phyloP scores from a whole-genome alignment of 2,329 filamentous ascomycete genomes.

The Arachnomyces sp. region DNA sequence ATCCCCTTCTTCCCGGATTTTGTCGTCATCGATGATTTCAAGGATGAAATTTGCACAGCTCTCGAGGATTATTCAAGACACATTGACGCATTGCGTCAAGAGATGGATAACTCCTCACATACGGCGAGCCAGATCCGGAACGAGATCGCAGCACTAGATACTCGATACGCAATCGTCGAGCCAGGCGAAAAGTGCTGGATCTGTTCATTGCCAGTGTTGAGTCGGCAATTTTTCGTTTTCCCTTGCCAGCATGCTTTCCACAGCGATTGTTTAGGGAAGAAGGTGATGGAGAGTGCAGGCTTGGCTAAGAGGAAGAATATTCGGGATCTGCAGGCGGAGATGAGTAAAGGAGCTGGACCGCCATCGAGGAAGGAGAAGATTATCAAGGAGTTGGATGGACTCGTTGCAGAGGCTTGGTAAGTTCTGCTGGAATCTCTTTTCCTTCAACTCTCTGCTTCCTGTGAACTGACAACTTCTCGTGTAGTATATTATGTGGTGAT shows the following conservation, averaged over 20 bases:
- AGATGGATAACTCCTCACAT: slow-evolving; percentile 90
- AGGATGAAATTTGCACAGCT: slow-evolving; percentile 91
- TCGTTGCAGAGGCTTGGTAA: slow-evolving; percentile 85
- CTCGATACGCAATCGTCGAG: slow-evolving; percentile 91
- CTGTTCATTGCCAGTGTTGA: slow-evolving; percentile 77
- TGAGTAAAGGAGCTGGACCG: slow-evolving; percentile 65
- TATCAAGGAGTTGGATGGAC: slow-evolving; percentile 79
- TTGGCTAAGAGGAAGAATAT: slow-evolving; percentile 71
- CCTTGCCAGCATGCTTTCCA: slow-evolving; percentile 98
- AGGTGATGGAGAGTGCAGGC: slow-evolving; percentile 75
- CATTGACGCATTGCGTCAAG: slow-evolving; percentile 78
- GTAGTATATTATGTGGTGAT: slow-evolving; percentile 85
- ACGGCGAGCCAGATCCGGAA: slow-evolving; percentile 86
- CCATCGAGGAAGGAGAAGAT: slow-evolving; percentile 71
- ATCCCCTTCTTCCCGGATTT: slow-evolving; percentile 99
- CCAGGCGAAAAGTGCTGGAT: slow-evolving; percentile 91
- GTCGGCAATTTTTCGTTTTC: slow-evolving; percentile 94
- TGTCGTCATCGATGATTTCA: slow-evolving; percentile 97
- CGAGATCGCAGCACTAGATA: slow-evolving; percentile 78
- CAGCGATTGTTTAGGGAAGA: slow-evolving; percentile 81
- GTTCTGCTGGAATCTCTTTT: slow-evolving; percentile 29
- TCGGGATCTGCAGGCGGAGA: slow-evolving; percentile 73
- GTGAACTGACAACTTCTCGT: slow-evolving; percentile 21
- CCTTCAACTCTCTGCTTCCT: slow-evolving; percentile 3
- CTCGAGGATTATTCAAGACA: slow-evolving; percentile 88